Conservation (phyloP, 352 stramenopile species). For the Phytophthora niederhauseri region DNA sequence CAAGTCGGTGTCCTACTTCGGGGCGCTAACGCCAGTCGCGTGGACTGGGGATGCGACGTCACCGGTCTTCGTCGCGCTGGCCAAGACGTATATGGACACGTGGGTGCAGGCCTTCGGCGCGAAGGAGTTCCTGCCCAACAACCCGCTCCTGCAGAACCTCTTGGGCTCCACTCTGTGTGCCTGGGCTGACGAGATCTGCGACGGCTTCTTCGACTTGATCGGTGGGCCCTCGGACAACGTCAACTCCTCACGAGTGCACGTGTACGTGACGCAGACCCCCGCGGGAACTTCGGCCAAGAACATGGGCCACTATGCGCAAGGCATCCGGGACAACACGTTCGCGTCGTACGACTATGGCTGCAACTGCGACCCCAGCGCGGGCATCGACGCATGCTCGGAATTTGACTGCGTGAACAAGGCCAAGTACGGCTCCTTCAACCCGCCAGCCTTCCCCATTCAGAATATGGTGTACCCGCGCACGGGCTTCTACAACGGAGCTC, state of each 20-base stretch:
- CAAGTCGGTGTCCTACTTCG: constrained; percentile 57
- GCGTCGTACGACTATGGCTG: constrained; percentile 57
- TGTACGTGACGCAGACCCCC: constrained; percentile 54
- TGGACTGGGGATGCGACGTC: constrained; percentile 39
- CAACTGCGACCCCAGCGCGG: constrained; percentile 33
- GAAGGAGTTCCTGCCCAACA: constrained; percentile 44
- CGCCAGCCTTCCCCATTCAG: constrained; percentile 37
- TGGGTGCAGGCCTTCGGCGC: constrained; percentile 43
- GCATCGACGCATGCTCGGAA: constrained; percentile 33
- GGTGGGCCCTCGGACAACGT: constrained; percentile 49
- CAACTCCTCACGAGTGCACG: constrained; percentile 52
- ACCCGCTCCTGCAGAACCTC: constrained; percentile 38
- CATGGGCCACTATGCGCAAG: constrained; percentile 55
- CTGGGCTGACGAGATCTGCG: constrained; percentile 43
- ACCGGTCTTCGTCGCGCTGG: constrained; percentile 35
- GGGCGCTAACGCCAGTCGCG: constrained; percentile 49
- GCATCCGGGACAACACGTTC: constrained; percentile 54
- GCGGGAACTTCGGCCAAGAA: constrained; percentile 56
- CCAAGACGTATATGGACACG: constrained; percentile 45
- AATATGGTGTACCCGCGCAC: constrained; percentile 44
- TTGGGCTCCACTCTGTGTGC: constrained; percentile 48
- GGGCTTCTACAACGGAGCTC: constrained; percentile 42
- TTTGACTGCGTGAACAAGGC: constrained; percentile 51
- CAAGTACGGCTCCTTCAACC: constrained; percentile 46
- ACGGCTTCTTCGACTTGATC: constrained; percentile 51